These are phyloP conservation scores for Puccinia polysora DNA, from an alignment of 1,284 basidiomycete species.

Conservation along the genomic window DNA sequence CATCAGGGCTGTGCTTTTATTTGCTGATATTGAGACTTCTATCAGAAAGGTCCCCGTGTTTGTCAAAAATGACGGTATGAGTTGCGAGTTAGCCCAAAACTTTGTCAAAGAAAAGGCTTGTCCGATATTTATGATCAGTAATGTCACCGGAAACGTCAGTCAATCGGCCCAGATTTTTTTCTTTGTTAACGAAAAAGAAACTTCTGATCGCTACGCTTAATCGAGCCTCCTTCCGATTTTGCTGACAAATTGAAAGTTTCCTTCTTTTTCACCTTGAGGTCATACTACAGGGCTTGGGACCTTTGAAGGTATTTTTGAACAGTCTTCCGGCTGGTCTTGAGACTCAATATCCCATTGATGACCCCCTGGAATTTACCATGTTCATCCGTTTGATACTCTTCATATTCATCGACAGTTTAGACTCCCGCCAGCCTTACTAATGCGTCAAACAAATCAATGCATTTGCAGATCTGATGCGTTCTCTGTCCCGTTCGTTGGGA, in stretches of 20 bases:
- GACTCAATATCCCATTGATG: constrained; percentile 58
- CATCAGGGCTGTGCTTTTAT: background rate
- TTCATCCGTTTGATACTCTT: constrained; percentile 47
- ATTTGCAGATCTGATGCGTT: constrained; percentile 46
- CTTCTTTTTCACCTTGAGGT: background rate
- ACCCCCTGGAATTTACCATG: constrained; percentile 71
- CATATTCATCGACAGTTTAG: background rate
- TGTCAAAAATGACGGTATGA: constrained; percentile 60
- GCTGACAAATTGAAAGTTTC: too few species aligned
- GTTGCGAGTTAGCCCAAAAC: constrained; percentile 68
- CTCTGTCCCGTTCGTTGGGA: constrained; percentile 53
- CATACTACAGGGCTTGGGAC: constrained; percentile 47
- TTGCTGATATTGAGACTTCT: background rate
- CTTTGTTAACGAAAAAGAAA: too few species aligned
- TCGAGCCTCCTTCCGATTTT: too few species aligned
- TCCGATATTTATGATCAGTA: constrained; percentile 72
- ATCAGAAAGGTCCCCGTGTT: constrained; percentile 54
- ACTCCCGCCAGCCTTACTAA: background rate
- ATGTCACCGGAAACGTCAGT: constrained; percentile 85
- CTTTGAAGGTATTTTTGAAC: constrained; percentile 54
- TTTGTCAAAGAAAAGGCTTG: constrained; percentile 66
- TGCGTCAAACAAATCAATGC: background rate
- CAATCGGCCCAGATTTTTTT: too few species aligned
- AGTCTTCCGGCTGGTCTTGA: constrained; percentile 55
- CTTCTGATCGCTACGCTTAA: too few species aligned